phyloP scores from a whole-genome alignment of 192 early-diverging fungal genomes.

The Linderina pennispora region DNA sequence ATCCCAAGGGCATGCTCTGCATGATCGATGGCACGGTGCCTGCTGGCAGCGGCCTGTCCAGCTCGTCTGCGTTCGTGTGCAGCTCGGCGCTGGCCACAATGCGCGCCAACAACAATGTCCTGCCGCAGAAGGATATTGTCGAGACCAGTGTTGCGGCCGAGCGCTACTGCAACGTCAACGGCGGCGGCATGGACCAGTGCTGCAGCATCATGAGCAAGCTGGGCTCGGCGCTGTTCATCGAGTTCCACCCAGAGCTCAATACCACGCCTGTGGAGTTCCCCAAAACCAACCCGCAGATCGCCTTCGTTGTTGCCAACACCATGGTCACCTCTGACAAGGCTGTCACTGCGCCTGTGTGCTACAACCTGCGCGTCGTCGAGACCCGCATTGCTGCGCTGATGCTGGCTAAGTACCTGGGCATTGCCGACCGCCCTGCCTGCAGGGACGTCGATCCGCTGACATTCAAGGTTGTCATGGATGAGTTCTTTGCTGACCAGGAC shows the following conservation, averaged over 20 bases:
- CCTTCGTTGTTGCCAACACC: slow-evolving; percentile 88
- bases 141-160: slow-evolving; percentile 75
- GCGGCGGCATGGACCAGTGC: slow-evolving; percentile 87
- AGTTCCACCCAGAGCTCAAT: slow-evolving; percentile 71
- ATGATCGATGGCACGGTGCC: slow-evolving; percentile 80
- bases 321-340: slow-evolving; percentile 81
- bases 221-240: slow-evolving; percentile 67
- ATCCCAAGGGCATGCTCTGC: slow-evolving; percentile 50
- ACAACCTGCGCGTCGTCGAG: slow-evolving; percentile 92
- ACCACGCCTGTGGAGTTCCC: slow-evolving; percentile 62
- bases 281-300: slow-evolving; percentile 37
- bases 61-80: slow-evolving; percentile 81
- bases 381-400: slow-evolving; percentile 74
- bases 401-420: slow-evolving; percentile 49
- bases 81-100: slow-evolving; percentile 62
- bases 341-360: slow-evolving; percentile 79
- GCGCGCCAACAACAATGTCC: not conserved
- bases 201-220: slow-evolving; percentile 72
- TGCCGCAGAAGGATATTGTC: slow-evolving; percentile 28
- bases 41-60: slow-evolving; percentile 75
- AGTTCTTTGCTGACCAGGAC: slow-evolving; percentile 15
- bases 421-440: slow-evolving; percentile 34
- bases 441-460: slow-evolving; percentile 58
- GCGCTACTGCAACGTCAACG: slow-evolving; percentile 70
- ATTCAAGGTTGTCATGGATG: slow-evolving; percentile 40